A percentile compares a stretch with the other conserved stretches of the same genome.
phyloP scores from a whole-genome alignment of 176 grass and related monocot genomes.

The Urochloa ruziziensis region DNA sequence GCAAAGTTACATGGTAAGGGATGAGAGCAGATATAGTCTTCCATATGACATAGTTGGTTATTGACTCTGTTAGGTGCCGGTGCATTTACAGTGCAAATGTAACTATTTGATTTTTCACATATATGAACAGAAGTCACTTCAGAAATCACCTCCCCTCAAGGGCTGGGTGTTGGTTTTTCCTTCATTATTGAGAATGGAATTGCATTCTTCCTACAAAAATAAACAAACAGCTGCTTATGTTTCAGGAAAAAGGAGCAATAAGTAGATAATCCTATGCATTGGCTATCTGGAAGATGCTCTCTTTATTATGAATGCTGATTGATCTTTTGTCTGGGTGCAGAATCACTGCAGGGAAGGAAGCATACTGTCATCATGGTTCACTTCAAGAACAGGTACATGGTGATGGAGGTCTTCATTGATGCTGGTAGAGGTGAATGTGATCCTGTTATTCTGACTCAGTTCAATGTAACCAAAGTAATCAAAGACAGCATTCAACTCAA shows the following conservation, averaged over 20 bases:
- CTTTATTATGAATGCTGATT: neutral
- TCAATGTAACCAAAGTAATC: slow-evolving; percentile 65
- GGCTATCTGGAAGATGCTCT: no score
- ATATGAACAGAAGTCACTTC: neutral
- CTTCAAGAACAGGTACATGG: slow-evolving; percentile 89
- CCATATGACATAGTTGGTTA: no score
- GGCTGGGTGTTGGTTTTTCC: neutral
- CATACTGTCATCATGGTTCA: slow-evolving; percentile 48
- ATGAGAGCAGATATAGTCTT: no score
- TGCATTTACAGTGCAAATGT: no score
- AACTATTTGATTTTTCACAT: no score
- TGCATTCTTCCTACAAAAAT: no score
- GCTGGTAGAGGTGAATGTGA: slow-evolving; percentile 27
- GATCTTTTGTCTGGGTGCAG: neutral
- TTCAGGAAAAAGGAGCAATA: neutral
- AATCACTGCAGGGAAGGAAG: neutral
- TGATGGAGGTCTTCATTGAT: slow-evolving; percentile 77
- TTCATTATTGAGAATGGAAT: neutral
- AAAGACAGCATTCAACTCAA: slow-evolving; percentile 79
- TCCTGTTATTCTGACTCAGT: slow-evolving; percentile 54
- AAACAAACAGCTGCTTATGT: neutral
- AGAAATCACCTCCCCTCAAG: neutral
- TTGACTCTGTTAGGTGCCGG: no score
- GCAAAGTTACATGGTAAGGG: no score
- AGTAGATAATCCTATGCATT: neutral